Conservation (phyloP, 139 green algal species). For the Yamagishiella unicocca region DNA sequence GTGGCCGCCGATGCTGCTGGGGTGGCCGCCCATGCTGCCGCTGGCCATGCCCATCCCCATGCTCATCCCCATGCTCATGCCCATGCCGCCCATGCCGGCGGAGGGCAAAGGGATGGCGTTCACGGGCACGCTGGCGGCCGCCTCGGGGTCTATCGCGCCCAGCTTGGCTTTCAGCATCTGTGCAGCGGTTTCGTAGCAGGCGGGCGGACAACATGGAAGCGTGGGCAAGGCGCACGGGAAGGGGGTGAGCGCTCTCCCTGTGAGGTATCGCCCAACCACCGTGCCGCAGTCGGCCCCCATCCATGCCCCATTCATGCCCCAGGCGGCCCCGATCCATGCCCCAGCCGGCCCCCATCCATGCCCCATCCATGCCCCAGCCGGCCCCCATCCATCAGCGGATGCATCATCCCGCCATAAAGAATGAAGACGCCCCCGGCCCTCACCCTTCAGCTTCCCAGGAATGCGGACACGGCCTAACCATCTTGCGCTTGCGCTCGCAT, state of each 20-base stretch:
- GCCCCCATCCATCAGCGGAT: too few species aligned
- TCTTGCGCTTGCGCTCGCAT: background rate
- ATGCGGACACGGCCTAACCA: background rate
- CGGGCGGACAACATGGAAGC: background rate
- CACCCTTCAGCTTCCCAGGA: too few species aligned
- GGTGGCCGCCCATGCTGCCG: background rate
- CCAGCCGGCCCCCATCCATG: too few species aligned
- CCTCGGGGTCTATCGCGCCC: slow-evolving; percentile 38
- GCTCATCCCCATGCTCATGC: background rate
- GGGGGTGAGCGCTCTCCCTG: too few species aligned
- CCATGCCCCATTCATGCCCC: too few species aligned
- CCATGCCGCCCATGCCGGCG: background rate
- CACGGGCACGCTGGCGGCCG: slow-evolving; percentile 36
- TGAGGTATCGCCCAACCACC: too few species aligned
- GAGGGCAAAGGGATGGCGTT: slow-evolving; percentile 32
- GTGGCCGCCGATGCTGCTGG: background rate
- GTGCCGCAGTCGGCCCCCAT: too few species aligned
- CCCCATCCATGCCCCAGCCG: too few species aligned
- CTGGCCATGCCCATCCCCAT: background rate
- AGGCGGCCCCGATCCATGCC: too few species aligned
- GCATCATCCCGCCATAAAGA: too few species aligned
- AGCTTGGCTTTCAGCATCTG: slow-evolving; percentile 30
- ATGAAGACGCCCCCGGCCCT: too few species aligned
- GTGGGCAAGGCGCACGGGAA: background rate
- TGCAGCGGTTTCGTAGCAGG: background rate